Evolutionary conservation across 805 yeast species (phyloP), one percentile per base, ranked within the genome.

Genomic region (Yarrowia osloensis): DNA sequence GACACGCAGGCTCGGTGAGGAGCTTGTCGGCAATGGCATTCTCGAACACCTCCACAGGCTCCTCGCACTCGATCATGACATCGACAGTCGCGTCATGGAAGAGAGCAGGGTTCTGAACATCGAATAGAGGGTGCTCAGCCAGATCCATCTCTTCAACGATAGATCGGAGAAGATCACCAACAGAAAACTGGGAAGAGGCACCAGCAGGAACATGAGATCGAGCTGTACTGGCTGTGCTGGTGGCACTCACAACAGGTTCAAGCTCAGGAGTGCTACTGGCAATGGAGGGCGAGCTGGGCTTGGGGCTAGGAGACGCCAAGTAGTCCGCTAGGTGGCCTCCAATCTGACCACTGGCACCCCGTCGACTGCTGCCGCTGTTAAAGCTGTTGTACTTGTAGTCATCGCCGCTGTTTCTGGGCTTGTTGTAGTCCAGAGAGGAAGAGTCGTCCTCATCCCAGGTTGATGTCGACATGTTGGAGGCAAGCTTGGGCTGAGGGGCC

Each of bases 281-380:
- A 50, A 50, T 11, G 2, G 63, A 57, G 13, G 47, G 47, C 21
- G 44, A 11, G 31, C 47, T 37, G 37, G 63, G 63, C 63, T 57
- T 39, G 29, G 63, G 63, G n/a, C 63, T 57, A 12, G 63, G 63
- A 28, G 63, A 57, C 7, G 63, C 63, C 19, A 57, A 39, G 21
- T 57, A 57, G 37, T 57, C 63, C 1, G 63, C 63, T 3, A 57
- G 28, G 3, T 57, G 63, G 19, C 63, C 63, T n/a, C 63, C 63
- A 28, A 57, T 57, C 28, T 57, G 63, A 12, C 63, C 63, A 28
- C 35, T 28, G 8, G 49, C 49, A n/a, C 49, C 49, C 2, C 49
- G 49, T 15, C 63, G 63, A 3, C 44, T 37, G 49, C 40, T 57
- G 19, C 37, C 21, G 21, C 49, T 57, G 61, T 50, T 50, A 35